A percentile compares a stretch with the other conserved stretches of the same genome.
Evolutionary conservation across 176 grass and related monocot species (phyloP).

Genomic region (Triticum turgidum): DNA sequence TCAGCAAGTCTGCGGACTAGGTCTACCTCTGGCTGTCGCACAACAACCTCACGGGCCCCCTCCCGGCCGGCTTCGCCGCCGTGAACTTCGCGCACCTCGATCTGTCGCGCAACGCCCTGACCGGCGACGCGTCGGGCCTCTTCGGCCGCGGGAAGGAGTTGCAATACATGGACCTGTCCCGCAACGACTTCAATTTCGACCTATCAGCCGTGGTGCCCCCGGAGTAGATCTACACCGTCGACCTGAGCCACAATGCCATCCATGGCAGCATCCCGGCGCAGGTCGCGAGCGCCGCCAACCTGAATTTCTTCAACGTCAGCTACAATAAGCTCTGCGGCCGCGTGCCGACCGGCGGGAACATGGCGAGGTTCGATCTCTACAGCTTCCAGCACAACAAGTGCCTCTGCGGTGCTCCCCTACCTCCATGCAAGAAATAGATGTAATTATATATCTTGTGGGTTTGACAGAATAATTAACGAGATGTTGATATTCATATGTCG

Average conservation of each 20-base stretch:
- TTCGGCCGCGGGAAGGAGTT: constrained; percentile 4
- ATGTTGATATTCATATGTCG: not conserved
- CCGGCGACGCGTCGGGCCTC: constrained; percentile 41
- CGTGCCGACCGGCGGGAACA: constrained; percentile 30
- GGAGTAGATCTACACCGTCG: no score
- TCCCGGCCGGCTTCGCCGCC: constrained; percentile 41
- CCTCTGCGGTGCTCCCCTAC: no score
- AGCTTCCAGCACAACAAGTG: not conserved
- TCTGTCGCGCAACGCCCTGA: constrained; percentile 55
- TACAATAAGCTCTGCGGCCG: constrained; percentile 28
- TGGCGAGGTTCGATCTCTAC: constrained; percentile 15
- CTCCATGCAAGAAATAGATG: not conserved
- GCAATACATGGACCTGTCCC: no score
- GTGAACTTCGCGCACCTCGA: constrained; percentile 32
- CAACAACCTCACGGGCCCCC: constrained; percentile 52
- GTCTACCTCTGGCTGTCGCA: constrained; percentile 45
- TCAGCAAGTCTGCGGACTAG: not conserved
- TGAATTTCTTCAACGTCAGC: no score
- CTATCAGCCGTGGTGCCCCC: no score
- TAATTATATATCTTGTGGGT: not conserved
- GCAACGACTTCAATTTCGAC: no score
- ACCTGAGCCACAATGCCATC: no score
- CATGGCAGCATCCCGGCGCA: no score
- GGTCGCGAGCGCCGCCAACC: no score
- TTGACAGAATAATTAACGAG: not conserved